phyloP scores from a whole-genome alignment of 148 eudicot species.

The Camellia lanceoleosa region DNA sequence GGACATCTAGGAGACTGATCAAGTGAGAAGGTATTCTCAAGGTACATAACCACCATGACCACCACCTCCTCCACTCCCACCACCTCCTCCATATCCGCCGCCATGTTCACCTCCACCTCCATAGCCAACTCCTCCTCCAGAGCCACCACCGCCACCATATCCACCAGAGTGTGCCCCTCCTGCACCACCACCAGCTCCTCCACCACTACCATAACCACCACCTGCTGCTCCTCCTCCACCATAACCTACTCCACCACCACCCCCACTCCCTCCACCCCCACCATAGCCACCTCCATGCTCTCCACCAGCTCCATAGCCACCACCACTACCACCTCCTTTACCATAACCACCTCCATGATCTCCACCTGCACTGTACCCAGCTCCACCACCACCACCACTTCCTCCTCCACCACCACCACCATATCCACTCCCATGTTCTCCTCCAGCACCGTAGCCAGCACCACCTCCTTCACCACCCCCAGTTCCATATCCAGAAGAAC shows the following conservation, averaged over 20 bases:
- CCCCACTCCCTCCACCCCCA: conserved; percentile 32
- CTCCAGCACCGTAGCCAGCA: conserved; percentile 16
- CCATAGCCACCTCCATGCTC: conserved; percentile 30
- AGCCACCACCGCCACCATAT: conserved; percentile 16
- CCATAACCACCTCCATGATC: conserved; percentile 36
- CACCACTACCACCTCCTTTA: conserved; percentile 32
- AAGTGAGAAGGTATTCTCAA: conserved; percentile 6
- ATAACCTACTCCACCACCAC: conserved; percentile 23
- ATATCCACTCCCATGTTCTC: conserved; percentile 17
- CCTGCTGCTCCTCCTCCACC: conserved; percentile 25
- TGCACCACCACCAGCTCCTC: conserved; percentile 1
- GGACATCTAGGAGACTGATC: background rate
- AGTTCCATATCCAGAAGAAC: conserved; percentile 32
- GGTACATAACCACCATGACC: conserved; percentile 29
- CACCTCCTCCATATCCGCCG: conserved; percentile 1
- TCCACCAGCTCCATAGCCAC: conserved; percentile 30
- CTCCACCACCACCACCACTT: conserved; percentile 32
- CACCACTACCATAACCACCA: conserved; percentile 29
- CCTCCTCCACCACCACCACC: conserved; percentile 30
- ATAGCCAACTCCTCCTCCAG: background rate
- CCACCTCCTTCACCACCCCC: conserved; percentile 34
- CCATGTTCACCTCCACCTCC: conserved; percentile 8
- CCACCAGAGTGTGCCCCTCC: conserved; percentile 17
- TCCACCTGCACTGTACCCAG: conserved; percentile 28
- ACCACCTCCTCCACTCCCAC: conserved; percentile 24